phyloP scores from a whole-genome alignment of 192 early-diverging fungal genomes.

The Coemansia sp. region DNA sequence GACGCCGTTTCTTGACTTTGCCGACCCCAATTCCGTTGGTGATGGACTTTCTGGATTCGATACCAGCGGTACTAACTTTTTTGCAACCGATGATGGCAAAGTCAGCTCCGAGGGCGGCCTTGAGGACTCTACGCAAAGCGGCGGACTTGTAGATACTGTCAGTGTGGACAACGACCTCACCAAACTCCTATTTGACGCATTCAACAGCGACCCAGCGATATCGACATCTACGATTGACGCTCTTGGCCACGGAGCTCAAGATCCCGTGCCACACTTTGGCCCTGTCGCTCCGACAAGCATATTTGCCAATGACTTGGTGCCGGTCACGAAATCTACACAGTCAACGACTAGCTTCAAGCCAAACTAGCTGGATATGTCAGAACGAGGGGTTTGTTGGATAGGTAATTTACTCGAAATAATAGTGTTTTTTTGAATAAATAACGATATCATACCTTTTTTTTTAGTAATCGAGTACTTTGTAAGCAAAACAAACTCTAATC shows the following conservation, averaged over 20 bases:
- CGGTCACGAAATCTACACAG: neutral
- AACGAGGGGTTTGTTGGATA: neutral
- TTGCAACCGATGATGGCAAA: neutral
- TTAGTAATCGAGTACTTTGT: no score
- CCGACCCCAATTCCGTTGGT: slow-evolving; percentile 14
- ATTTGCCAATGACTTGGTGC: neutral
- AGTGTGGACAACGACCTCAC: slow-evolving; percentile 9
- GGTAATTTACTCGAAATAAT: neutral
- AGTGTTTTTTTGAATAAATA: neutral
- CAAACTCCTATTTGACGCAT: slow-evolving; percentile 15
- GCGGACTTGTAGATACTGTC: neutral
- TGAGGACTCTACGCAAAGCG: neutral
- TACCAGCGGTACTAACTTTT: neutral
- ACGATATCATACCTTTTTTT: no score
- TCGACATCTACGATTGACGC: neutral
- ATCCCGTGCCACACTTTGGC: neutral
- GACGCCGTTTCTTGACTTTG: slow-evolving; percentile 51
- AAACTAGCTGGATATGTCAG: neutral
- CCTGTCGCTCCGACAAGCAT: neutral
- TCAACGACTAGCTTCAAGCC: neutral
- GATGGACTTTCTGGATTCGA: slow-evolving; percentile 5
- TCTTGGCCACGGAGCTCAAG: neutral
- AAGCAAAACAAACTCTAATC: no score
- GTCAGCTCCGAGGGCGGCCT: neutral
- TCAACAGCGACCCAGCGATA: neutral